Percentiles rank a stretch among this genome's conserved stretches.
These are phyloP conservation scores for Emericellopsis atlantica DNA, from an alignment of 2,329 filamentous ascomycete species.

Conservation along the genomic window DNA sequence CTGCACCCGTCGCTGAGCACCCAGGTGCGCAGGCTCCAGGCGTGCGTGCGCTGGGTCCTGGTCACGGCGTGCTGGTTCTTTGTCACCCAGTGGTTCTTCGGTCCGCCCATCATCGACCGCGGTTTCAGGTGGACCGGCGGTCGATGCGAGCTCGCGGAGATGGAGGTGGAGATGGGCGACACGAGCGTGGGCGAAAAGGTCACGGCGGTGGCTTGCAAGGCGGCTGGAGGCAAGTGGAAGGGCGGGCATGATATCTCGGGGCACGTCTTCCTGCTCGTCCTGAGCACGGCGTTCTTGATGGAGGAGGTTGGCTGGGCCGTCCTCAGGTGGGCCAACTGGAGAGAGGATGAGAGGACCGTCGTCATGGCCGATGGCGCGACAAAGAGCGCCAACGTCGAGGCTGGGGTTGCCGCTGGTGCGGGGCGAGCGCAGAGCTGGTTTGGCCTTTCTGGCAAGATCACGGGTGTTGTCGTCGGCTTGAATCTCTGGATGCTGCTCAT, in stretches of 20 bases:
- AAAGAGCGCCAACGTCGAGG: slow-evolving; percentile 42
- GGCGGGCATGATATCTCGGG: slow-evolving; percentile 97
- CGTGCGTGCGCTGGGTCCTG: slow-evolving; percentile 53
- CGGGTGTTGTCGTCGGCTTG: slow-evolving; percentile 51
- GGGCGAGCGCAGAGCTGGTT: slow-evolving; percentile 16
- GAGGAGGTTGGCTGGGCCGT: slow-evolving; percentile 62
- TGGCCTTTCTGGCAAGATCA: slow-evolving; percentile 39
- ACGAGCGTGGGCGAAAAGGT: slow-evolving; percentile 39
- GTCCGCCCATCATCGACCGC: slow-evolving; percentile 78
- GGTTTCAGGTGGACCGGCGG: slow-evolving; percentile 84
- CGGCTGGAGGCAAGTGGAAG: slow-evolving; percentile 69
- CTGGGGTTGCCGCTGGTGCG: slow-evolving; percentile 11
- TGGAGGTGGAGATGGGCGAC: slow-evolving; percentile 31
- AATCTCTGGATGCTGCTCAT: slow-evolving; percentile 96
- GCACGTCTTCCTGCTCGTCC: slow-evolving; percentile 83
- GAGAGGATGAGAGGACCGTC: slow-evolving; percentile 51
- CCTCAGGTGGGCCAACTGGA: slow-evolving; percentile 23
- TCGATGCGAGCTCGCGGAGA: slow-evolving; percentile 52
- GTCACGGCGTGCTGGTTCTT: slow-evolving; percentile 72
- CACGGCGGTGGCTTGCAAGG: slow-evolving; percentile 70
- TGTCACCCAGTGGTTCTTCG: slow-evolving; percentile 96
- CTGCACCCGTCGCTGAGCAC: slow-evolving; percentile 44
- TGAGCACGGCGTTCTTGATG: slow-evolving; percentile 69
- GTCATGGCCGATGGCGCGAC: slow-evolving; percentile 54
- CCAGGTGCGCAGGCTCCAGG: slow-evolving; percentile 34